A percentile compares a stretch with the other conserved stretches of the same genome.
These are phyloP conservation scores for Bauhinia variegata DNA, from an alignment of 306 rosid genomes.

Conservation along the genomic window DNA sequence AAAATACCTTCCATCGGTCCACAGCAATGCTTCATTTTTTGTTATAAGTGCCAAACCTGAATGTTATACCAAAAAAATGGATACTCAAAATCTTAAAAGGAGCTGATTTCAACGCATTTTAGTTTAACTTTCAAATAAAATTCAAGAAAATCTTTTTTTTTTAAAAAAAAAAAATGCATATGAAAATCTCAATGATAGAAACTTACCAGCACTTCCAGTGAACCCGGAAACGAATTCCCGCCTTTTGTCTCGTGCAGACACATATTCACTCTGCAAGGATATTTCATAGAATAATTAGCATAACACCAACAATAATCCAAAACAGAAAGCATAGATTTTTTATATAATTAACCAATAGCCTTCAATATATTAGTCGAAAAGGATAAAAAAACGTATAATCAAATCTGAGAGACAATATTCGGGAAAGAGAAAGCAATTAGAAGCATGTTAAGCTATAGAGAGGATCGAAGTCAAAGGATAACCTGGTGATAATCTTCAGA, in stretches of 20 bases:
- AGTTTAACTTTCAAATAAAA: background rate
- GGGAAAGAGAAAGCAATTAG: background rate
- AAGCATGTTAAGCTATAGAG: conserved; percentile 1
- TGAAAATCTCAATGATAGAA: background rate
- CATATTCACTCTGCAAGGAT: conserved; percentile 89
- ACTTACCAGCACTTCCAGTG: conserved; percentile 94
- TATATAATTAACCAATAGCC: background rate
- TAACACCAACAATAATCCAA: background rate
- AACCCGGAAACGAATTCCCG: conserved; percentile 93
- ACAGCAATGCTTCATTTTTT: conserved; percentile 68
- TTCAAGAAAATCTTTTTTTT: too few relatives aligned
- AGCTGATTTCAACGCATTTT: background rate
- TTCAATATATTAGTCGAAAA: background rate
- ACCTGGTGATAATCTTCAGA: conserved; percentile 99
- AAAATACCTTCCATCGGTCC: conserved; percentile 98
- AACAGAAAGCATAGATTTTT: background rate
- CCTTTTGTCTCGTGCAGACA: conserved; percentile 83
- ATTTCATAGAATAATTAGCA: background rate
- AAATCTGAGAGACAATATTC: background rate
- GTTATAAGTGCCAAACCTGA: conserved; percentile 94
- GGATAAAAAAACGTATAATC: background rate
- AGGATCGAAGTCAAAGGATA: conserved; percentile 5
- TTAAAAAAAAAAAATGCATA: too few relatives aligned
- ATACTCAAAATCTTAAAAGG: conserved; percentile 6
- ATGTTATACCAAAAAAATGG: background rate